These are phyloP conservation scores for Cucurbita argyrosperma DNA, from an alignment of 306 rosid genomes.

Conservation along the genomic window DNA sequence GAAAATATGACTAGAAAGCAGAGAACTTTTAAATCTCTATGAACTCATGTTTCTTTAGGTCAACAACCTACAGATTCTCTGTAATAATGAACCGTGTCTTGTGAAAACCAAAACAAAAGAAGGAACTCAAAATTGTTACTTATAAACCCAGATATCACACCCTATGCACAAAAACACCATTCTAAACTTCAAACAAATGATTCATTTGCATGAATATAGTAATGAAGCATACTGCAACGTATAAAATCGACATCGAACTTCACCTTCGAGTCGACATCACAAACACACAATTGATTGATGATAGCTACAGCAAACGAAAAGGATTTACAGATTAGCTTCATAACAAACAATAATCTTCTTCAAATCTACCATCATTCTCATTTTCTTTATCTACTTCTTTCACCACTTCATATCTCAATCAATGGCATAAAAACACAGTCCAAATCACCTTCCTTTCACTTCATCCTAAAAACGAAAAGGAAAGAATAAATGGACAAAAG, in stretches of 20 bases:
- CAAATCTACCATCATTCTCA: conserved; percentile 2
- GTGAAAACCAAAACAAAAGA: not conserved
- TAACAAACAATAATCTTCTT: not conserved
- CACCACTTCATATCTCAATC: not conserved
- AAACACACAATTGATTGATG: conserved; percentile 2
- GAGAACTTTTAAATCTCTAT: not conserved
- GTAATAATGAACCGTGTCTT: not conserved
- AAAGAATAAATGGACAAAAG: not conserved
- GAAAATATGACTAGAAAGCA: not conserved
- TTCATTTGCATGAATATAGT: not conserved
- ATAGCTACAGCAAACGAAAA: conserved; percentile 6
- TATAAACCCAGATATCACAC: not conserved
- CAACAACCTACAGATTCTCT: too few species aligned
- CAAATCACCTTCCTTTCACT: not conserved
- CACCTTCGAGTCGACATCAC: not conserved
- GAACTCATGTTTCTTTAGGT: not conserved
- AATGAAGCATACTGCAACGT: not conserved
- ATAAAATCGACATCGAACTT: not conserved
- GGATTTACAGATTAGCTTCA: conserved; percentile 6
- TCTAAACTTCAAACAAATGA: not conserved
- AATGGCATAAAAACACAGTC: not conserved
- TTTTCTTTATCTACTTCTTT: not conserved
- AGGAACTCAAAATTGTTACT: not conserved
- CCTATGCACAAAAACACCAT: not conserved
- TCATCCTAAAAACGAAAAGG: not conserved